These are phyloP conservation scores for Nematodospora anomalae DNA, from an alignment of 1,139 yeast genomes.

Conservation along the genomic window DNA sequence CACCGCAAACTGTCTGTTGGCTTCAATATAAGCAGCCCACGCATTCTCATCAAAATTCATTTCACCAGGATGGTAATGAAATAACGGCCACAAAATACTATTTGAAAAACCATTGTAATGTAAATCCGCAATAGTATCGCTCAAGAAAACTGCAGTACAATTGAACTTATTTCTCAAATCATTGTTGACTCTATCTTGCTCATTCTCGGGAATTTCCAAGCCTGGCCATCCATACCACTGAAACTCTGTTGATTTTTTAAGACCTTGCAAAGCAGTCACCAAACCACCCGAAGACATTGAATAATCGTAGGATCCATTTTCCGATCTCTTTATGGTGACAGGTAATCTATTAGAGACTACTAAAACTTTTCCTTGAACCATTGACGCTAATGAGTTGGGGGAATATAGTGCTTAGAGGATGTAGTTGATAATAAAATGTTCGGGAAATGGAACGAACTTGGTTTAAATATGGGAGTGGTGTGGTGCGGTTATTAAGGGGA, in stretches of 20 bases:
- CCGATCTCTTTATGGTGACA: constrained; percentile 76
- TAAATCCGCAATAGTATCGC: constrained; percentile 88
- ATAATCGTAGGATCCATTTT: constrained; percentile 62
- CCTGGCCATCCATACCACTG: constrained; percentile 99
- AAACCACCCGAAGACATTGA: constrained; percentile 96
- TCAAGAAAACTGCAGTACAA: constrained; percentile 85
- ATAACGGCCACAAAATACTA: constrained; percentile 92
- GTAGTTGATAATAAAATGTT: too few species aligned
- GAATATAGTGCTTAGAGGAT: too few species aligned
- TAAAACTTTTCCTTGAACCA: constrained; percentile 64
- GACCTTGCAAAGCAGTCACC: constrained; percentile 92
- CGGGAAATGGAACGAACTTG: too few species aligned
- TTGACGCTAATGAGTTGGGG: constrained; percentile 8
- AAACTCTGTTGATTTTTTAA: constrained; percentile 80
- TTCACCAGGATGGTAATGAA: constrained; percentile 99
- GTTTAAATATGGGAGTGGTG: not conserved
- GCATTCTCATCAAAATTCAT: constrained; percentile 97
- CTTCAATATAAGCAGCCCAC: constrained; percentile 97
- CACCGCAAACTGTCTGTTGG: constrained; percentile 79
- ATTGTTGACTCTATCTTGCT: constrained; percentile 63
- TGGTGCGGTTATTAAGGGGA: not conserved
- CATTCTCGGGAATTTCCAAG: constrained; percentile 77
- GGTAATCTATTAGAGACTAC: constrained; percentile 96
- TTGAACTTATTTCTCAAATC: constrained; percentile 78
- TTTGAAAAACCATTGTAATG: constrained; percentile 97